Evolutionary conservation across 768 basidiomycete genomes (phyloP).

Genomic region (Lentinula guzmanii): DNA sequence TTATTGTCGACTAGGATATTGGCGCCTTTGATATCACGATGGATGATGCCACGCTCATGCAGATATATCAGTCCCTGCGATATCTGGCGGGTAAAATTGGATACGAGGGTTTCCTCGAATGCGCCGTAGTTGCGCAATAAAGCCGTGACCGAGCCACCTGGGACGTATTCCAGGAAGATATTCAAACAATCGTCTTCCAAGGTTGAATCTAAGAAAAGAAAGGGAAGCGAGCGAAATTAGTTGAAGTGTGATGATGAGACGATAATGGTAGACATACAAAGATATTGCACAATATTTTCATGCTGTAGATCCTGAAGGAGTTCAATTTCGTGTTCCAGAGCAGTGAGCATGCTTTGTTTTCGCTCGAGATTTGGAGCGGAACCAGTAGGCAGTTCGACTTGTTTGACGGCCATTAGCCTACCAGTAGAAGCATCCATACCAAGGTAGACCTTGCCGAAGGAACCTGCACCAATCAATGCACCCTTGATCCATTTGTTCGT

Average conservation of each 20-base stretch:
- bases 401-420: constrained; percentile 94
- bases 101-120: constrained; percentile 88
- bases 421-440: constrained; percentile 92
- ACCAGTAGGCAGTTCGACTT: constrained; percentile 87
- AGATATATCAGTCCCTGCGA: constrained; percentile 84
- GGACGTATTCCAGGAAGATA: constrained; percentile 96
- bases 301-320: constrained; percentile 89
- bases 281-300: constrained; percentile 96
- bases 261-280: constrained; percentile 50
- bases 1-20: constrained; percentile 99
- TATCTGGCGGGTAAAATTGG: constrained; percentile 91
- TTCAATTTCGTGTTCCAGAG: constrained; percentile 91
- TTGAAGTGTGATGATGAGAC: not conserved
- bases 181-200: constrained; percentile 87
- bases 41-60: constrained; percentile 91
- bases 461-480: constrained; percentile 90
- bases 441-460: constrained; percentile 92
- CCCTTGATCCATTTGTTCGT: constrained; percentile 97
- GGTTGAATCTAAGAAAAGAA: constrained; percentile 67
- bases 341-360: constrained; percentile 89
- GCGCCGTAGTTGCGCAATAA: constrained; percentile 88
- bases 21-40: constrained; percentile 98
- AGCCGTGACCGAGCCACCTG: constrained; percentile 90
- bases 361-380: constrained; percentile 85
- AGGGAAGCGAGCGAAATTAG: not conserved